Evolutionary conservation across 164 flowering plant genomes (phyloP), one percentile per base, ranked within the genome.

Genomic region (Nymphaea colorata): DNA sequence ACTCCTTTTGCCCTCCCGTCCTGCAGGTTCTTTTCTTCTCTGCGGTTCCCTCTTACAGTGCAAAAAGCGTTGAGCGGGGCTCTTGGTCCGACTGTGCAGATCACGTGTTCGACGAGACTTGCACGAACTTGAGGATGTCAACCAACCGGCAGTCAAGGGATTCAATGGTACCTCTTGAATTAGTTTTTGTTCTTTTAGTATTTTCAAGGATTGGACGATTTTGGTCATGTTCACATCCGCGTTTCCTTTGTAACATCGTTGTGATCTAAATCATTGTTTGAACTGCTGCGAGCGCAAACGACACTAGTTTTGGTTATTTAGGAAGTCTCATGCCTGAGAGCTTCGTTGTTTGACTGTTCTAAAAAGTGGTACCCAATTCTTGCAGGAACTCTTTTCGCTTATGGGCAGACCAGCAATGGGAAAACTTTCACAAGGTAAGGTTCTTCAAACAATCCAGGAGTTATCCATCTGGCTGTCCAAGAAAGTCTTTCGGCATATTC

Each of bases 371-470:
- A 55, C 10, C 16, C 16, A 8, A 8, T 16, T 55, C 59, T 55
- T 72, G 7, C 66, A 91, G 98, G 97, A 2, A 93, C 97, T 67
- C 96, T 90, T 43, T 91, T 94, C 79, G 98, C 98, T 47, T 94
- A 94, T 78, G 98, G 98, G 62, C 98, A 94, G 79, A 94, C 36
- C 36, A 25, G 36, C 98, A 94, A 97, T 78, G 98, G 98, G 18
- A 94, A 94, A 70, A 94, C 98, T 7, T 82, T 89, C 73, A 94
- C 98, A 2, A 94, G 91, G 97, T 84, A 94, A 4, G 98, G 98
- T 43, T 85, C 97, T n/a, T 59, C 65, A 44, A 14, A 65, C 61
- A 97, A 93, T 75, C 96, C 90, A 15, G 98, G 98, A 62, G 93
- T 93, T 66, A 93, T 93, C 51, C 96, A 89, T 59, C 95, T 84